phyloP scores from a whole-genome alignment of 1,284 basidiomycete species.

The Boletus austroedulis region DNA sequence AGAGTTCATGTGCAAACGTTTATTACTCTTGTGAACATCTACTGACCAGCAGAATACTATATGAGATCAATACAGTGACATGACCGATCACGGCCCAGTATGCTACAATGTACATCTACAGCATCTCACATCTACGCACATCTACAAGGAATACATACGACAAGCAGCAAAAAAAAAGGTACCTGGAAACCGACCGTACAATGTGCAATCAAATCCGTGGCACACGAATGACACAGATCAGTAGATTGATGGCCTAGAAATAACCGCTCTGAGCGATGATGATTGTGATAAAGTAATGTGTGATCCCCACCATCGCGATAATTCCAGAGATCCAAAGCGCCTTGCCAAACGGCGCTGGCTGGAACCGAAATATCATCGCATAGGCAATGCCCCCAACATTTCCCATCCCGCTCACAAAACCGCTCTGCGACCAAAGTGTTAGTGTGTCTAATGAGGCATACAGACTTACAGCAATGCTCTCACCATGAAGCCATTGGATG shows the following conservation, averaged over 20 bases:
- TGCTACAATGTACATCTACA: too few species aligned
- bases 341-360: conserved; percentile 26
- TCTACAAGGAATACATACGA: too few species aligned
- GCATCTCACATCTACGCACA: too few species aligned
- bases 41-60: too few species aligned
- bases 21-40: too few species aligned
- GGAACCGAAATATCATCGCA: conserved; percentile 52
- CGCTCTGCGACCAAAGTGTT: conserved; percentile 32
- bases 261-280: neutral
- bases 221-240: conserved; percentile 9
- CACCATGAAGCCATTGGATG: conserved; percentile 40
- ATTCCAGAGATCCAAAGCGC: conserved; percentile 48
- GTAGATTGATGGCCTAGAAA: conserved; percentile 8
- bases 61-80: too few species aligned
- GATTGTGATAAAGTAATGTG: neutral
- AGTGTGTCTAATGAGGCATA: neutral
- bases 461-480: neutral
- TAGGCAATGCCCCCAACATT: conserved; percentile 55
- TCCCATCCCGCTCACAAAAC: conserved; percentile 52
- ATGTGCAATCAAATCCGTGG: conserved; percentile 1
- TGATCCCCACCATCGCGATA: conserved; percentile 35
- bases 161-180: too few species aligned
- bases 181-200: neutral
- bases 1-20: too few species aligned
- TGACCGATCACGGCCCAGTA: too few species aligned